Conservation (phyloP, 495 filamentous ascomycete genomes). For the Trichoderma asperelloides region DNA sequence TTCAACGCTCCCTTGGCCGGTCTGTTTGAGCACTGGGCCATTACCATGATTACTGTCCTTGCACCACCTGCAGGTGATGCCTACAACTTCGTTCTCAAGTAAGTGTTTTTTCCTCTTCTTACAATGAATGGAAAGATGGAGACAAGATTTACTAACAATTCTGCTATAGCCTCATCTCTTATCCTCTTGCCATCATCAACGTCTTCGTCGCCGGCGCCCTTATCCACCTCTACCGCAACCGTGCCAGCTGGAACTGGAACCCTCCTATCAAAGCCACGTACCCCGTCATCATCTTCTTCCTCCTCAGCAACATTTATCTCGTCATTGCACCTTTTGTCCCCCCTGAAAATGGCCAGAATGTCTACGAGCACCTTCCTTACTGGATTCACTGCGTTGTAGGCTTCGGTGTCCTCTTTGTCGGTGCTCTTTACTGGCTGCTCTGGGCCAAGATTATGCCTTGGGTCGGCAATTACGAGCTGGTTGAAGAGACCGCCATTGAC, state of each 20-base stretch:
- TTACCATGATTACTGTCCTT: conserved; percentile 52
- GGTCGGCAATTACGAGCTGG: conserved; percentile 49
- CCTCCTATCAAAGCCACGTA: conserved; percentile 35
- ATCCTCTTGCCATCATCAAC: conserved; percentile 53
- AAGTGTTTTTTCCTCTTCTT: conserved; percentile 14
- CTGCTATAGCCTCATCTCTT: conserved; percentile 44
- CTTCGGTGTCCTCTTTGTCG: conserved; percentile 34
- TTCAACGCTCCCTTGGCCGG: conserved; percentile 53
- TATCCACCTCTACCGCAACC: conserved; percentile 47
- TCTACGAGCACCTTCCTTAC: conserved; percentile 35
- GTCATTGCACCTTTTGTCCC: conserved; percentile 37
- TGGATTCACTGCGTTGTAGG: conserved; percentile 40
- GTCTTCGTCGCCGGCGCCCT: conserved; percentile 49
- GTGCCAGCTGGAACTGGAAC: conserved; percentile 29
- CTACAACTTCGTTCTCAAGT: conserved; percentile 57
- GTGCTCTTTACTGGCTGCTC: conserved; percentile 60
- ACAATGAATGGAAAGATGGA: not conserved
- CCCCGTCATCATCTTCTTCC: conserved; percentile 37
- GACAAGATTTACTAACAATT: conserved; percentile 10
- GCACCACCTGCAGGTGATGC: conserved; percentile 56
- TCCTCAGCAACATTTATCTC: conserved; percentile 40
- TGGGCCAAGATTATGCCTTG: conserved; percentile 57
- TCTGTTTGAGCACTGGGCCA: conserved; percentile 52
- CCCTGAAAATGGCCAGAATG: conserved; percentile 30
- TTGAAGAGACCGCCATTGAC: conserved; percentile 38